These are phyloP conservation scores for Rhizopogon salebrosus DNA, from an alignment of 768 basidiomycete genomes.

Conservation along the genomic window DNA sequence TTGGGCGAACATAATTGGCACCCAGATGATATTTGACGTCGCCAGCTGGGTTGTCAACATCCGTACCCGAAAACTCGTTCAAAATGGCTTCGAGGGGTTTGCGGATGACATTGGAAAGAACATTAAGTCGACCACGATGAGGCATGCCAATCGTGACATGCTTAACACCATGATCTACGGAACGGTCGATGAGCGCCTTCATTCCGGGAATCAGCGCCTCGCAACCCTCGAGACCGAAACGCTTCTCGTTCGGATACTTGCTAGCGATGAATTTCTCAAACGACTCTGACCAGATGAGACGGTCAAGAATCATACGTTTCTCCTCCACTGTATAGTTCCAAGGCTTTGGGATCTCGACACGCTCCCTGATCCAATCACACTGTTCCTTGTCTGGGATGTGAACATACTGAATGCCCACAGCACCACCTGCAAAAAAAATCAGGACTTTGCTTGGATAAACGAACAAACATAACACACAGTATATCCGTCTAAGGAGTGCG, in stretches of 20 bases:
- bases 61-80: constrained; percentile 87
- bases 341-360: constrained; percentile 90
- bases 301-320: constrained; percentile 98
- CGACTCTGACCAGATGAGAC: constrained; percentile 99
- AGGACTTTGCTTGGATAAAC: neutral
- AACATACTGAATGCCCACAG: constrained; percentile 85
- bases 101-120: constrained; percentile 96
- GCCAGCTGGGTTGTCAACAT: constrained; percentile 79
- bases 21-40: constrained; percentile 99
- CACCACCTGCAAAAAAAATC: constrained; percentile 52
- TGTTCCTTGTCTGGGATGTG: constrained; percentile 99
- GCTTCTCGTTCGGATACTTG: constrained; percentile 99
- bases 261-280: constrained; percentile 98
- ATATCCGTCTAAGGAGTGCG: constrained; percentile 83
- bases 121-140: constrained; percentile 97
- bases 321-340: constrained; percentile 99
- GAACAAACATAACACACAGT: constrained; percentile 57
- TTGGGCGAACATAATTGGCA: constrained; percentile 97
- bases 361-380: constrained; percentile 98
- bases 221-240: constrained; percentile 97
- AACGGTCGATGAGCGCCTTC: constrained; percentile 99
- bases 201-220: constrained; percentile 97
- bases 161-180: constrained; percentile 94
- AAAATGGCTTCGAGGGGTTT: constrained; percentile 98
- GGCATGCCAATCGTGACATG: constrained; percentile 99